Percentiles rank a stretch among this genome's conserved stretches.
Conservation (phyloP, 148 eudicot genomes). For the Chenopodium suecicum region DNA sequence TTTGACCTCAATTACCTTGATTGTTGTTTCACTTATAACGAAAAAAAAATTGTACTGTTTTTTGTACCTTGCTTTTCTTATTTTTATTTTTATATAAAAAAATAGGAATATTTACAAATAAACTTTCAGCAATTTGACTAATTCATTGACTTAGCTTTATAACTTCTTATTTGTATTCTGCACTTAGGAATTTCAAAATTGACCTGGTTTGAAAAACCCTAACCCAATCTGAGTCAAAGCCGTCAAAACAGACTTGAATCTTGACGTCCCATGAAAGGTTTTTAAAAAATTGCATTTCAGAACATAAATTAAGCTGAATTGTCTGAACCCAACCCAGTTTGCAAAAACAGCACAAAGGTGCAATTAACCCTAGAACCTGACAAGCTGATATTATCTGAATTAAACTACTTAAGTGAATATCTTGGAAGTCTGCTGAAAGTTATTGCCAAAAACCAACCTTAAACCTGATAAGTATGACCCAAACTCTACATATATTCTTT, state of each 20-base stretch:
- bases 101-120: neutral
- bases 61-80: too few species aligned
- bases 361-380: neutral
- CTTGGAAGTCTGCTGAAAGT: too few species aligned
- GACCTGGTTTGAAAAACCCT: too few species aligned
- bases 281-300: neutral
- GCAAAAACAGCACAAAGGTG: neutral
- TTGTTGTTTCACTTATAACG: neutral
- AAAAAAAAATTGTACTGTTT: neutral
- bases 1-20: neutral
- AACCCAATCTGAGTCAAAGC: neutral
- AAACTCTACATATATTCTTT: neutral
- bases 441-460: too few species aligned
- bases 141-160: neutral
- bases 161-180: neutral
- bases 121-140: neutral
- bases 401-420: too few species aligned
- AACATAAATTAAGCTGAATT: neutral
- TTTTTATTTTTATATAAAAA: too few species aligned
- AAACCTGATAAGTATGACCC: neutral
- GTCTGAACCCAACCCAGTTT: neutral
- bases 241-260: neutral
- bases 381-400: neutral
- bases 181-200: neutral
- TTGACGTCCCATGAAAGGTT: neutral